Percentiles rank a stretch among this genome's conserved stretches.
These are phyloP conservation scores for Bipolaris victoriae DNA, from an alignment of 2,329 filamentous ascomycete genomes.

Conservation along the genomic window DNA sequence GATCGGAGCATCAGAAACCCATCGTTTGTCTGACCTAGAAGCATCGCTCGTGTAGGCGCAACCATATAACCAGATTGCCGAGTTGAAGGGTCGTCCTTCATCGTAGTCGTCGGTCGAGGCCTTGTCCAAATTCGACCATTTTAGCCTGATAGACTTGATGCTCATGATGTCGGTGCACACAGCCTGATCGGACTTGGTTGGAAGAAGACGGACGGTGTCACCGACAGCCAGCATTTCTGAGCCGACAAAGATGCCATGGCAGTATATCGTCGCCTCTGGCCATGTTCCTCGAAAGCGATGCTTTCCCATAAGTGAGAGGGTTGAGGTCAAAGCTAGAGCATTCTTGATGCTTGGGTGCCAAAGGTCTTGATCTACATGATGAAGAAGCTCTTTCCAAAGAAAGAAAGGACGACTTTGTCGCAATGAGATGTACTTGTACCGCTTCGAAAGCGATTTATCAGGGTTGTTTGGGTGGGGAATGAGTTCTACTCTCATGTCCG, in stretches of 20 bases:
- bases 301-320: slow-evolving; percentile 60
- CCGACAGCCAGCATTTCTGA: slow-evolving; percentile 61
- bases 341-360: slow-evolving; percentile 62
- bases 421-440: slow-evolving; percentile 62
- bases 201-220: slow-evolving; percentile 60
- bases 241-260: slow-evolving; percentile 62
- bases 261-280: slow-evolving; percentile 61
- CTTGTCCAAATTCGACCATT: slow-evolving; percentile 56
- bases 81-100: slow-evolving; percentile 55
- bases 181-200: slow-evolving; percentile 20
- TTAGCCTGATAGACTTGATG: slow-evolving; percentile 60
- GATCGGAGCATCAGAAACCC: slow-evolving; percentile 15
- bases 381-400: slow-evolving; percentile 59
- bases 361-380: slow-evolving; percentile 46
- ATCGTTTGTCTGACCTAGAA: slow-evolving; percentile 38
- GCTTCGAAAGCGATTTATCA: slow-evolving; percentile 60
- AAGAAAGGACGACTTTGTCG: slow-evolving; percentile 62
- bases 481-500: slow-evolving; percentile 64
- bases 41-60: slow-evolving; percentile 54
- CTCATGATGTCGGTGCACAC: slow-evolving; percentile 59
- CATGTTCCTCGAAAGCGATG: slow-evolving; percentile 61
- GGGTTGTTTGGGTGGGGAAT: slow-evolving; percentile 58
- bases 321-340: slow-evolving; percentile 60
- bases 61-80: slow-evolving; percentile 57
- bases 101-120: slow-evolving; percentile 55